Evolutionary conservation across 164 flowering plant genomes (phyloP).

Genomic region (Buxus sempervirens): DNA sequence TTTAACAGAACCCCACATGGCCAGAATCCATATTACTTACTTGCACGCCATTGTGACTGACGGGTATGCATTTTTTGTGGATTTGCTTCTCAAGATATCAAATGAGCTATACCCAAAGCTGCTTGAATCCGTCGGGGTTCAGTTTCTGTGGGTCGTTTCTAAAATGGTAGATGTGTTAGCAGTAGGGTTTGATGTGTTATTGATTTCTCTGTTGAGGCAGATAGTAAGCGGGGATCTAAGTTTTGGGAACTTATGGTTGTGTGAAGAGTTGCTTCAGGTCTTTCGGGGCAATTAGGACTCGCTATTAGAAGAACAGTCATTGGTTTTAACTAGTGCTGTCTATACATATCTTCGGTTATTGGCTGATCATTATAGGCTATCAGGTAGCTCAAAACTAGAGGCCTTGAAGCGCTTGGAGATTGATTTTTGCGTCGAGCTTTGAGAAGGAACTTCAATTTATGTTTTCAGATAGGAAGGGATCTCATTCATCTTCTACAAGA

Average conservation of each 20-base stretch:
- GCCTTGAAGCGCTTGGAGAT: constrained; percentile 57
- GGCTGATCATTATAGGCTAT: constrained; percentile 57
- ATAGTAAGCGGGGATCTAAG: constrained; percentile 74
- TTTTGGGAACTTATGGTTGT: constrained; percentile 74
- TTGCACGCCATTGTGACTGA: constrained; percentile 68
- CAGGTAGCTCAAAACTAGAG: constrained; percentile 30
- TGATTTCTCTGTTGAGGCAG: constrained; percentile 65
- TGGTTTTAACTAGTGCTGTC: constrained; percentile 46
- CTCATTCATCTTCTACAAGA: constrained; percentile 67
- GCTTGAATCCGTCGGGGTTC: constrained; percentile 36
- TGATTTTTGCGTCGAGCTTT: constrained; percentile 63
- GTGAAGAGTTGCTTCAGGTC: constrained; percentile 46
- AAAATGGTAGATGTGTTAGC: constrained; percentile 53
- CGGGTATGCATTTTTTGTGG: constrained; percentile 54
- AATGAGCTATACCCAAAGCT: constrained; percentile 51
- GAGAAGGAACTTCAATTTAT: constrained; percentile 59
- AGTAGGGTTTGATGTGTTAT: constrained; percentile 49
- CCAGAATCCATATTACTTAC: constrained; percentile 57
- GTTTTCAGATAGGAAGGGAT: constrained; percentile 81
- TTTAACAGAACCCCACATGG: constrained; percentile 46
- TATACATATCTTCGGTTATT: constrained; percentile 62
- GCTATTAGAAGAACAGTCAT: constrained; percentile 39
- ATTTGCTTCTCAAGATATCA: constrained; percentile 38
- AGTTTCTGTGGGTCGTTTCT: constrained; percentile 52
- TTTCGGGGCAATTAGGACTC: constrained; percentile 50